phyloP scores from a whole-genome alignment of 305 asterid genomes.

The Fraxinus latifolia region DNA sequence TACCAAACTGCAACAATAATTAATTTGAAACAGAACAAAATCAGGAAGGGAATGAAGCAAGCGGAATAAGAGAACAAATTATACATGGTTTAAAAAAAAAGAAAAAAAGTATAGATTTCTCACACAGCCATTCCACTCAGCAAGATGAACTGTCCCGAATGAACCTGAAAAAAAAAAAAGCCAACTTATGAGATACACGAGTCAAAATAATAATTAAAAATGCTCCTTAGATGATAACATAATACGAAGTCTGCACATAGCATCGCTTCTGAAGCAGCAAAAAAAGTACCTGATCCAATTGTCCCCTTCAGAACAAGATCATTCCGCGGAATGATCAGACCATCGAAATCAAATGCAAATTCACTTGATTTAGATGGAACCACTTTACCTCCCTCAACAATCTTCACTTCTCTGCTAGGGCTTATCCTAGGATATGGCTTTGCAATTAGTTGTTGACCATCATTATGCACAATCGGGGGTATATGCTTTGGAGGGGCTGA shows the following conservation, averaged over 20 bases:
- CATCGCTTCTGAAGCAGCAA: constrained; percentile 19
- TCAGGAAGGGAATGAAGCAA: constrained; percentile 7
- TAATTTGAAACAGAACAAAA: not conserved
- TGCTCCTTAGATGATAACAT: not conserved
- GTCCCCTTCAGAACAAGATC: constrained; percentile 82
- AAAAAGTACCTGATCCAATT: constrained; percentile 82
- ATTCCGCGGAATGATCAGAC: constrained; percentile 80
- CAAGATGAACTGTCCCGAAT: constrained; percentile 95
- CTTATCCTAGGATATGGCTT: constrained; percentile 39
- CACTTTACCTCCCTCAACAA: constrained; percentile 52
- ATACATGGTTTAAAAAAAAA: constrained; percentile 11
- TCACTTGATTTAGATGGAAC: constrained; percentile 48
- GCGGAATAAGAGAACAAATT: not conserved
- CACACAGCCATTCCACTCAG: constrained; percentile 99
- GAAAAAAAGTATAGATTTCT: constrained; percentile 40
- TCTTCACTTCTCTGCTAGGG: constrained; percentile 37
- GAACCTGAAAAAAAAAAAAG: constrained; percentile 54
- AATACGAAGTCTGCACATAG: constrained; percentile 6
- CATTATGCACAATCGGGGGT: constrained; percentile 42
- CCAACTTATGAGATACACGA: constrained; percentile 19
- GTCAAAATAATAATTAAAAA: constrained; percentile 7
- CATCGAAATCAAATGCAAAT: constrained; percentile 64
- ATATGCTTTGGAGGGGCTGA: constrained; percentile 38
- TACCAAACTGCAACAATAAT: constrained; percentile 9
- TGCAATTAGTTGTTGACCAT: constrained; percentile 18